phyloP scores from a whole-genome alignment of 1,284 basidiomycete genomes.

The Neonothopanus nambi region DNA sequence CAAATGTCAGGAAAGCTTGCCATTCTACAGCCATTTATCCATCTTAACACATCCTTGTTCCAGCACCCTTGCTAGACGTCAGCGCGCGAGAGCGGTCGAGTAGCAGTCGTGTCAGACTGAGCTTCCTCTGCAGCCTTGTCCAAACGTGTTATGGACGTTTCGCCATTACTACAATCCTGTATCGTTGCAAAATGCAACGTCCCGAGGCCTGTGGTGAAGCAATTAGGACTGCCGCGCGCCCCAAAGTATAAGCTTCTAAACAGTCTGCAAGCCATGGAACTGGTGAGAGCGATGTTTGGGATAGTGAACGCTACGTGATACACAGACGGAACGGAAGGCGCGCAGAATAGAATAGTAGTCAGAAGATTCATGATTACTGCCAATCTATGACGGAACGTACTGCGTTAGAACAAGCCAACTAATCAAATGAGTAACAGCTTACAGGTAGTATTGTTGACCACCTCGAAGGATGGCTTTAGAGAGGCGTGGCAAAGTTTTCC shows the following conservation, averaged over 20 bases:
- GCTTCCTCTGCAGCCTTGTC: too few species aligned
- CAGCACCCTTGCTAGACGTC: too few species aligned
- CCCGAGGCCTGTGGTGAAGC: too few species aligned
- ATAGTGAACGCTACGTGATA: conserved; percentile 25
- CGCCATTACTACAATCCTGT: too few species aligned
- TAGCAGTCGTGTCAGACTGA: too few species aligned
- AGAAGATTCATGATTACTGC: conserved; percentile 25
- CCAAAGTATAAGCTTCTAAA: conserved; percentile 21
- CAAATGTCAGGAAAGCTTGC: too few species aligned
- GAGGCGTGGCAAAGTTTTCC: conserved; percentile 26
- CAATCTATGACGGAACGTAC: conserved; percentile 16
- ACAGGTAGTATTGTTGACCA: conserved; percentile 36
- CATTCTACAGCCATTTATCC: too few species aligned
- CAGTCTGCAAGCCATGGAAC: conserved; percentile 30
- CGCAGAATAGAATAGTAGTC: conserved; percentile 22
- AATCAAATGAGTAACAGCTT: conserved; percentile 10
- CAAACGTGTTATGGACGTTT: too few species aligned
- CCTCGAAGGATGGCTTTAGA: conserved; percentile 29
- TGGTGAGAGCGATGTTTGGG: conserved; percentile 25
- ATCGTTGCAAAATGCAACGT: too few species aligned
- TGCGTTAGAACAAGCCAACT: background rate
- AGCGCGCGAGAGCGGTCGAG: too few species aligned
- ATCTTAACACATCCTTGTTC: too few species aligned
- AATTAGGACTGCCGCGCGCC: too few species aligned
- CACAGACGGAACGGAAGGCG: conserved; percentile 16